Base-by-base conservation (phyloP, 345 rosid genomes). In the Sisymbrium altissimum region DNA sequence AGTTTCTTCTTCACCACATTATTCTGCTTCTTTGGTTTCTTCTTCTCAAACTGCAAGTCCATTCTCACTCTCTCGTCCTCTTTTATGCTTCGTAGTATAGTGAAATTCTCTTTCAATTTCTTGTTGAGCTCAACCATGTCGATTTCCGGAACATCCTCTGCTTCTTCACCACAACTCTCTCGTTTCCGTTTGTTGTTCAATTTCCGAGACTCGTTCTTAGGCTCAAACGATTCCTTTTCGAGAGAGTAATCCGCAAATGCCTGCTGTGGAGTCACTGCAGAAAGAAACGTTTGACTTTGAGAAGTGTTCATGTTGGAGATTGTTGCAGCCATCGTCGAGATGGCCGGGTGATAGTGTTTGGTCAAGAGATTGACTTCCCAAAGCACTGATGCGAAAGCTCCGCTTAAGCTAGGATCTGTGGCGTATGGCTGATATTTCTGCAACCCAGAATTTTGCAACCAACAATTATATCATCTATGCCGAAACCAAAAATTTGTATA, bases 351-450 rank as follows among this genome's bases (percentile, higher is more conserved):
- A 64, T 84, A 91, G 76, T 93, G 95, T 78, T 82, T 84, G n/a
- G 87, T 81, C 15, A 88, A 86, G 76, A 93, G 95, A 69, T 78
- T 80, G 56, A 93, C 88, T 56, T 93, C 98, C 98, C 98, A 93
- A 4, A 93, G 96, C 50, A 94, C 97, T 0, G 97, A 85, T 74
- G 97, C 90, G 45, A 94, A 87, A 5, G 97, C 99, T 4, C 99
- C 97, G 41, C 97, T 96, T 77, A 90, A 78, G 78, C 85, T 96
- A 18, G 98, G 99, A 55, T 95, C 96, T 9, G 76, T 43, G 1
- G 91, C 96, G 73, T 84, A 85, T 32, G 98, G 98, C 75, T 92
- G 92, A 75, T 87, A 90, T 77, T 84, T 89, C 98, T 92, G 93
- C 81, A 75, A 53, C 50, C 14, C 21, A 35, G 49, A 35, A n/a